These are phyloP conservation scores for Mortierella sp. DNA, from an alignment of 371 early-diverging fungal species.

Conservation along the genomic window DNA sequence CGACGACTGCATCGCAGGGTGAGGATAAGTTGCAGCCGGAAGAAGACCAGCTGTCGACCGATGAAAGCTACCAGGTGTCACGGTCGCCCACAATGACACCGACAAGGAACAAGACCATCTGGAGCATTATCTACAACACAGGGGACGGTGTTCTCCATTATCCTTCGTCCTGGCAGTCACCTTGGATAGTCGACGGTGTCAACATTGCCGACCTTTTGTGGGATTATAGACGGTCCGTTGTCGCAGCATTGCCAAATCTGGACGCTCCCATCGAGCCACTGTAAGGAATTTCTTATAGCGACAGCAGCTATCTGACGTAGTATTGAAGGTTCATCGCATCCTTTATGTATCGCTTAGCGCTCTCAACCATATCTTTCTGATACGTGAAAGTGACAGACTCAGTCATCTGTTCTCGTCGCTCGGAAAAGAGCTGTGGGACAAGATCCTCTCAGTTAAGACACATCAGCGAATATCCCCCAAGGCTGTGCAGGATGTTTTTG, in stretches of 20 bases:
- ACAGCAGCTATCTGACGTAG: not conserved
- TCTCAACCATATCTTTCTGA: constrained; percentile 9
- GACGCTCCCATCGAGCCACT: constrained; percentile 6
- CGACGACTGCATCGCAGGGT: too few species aligned
- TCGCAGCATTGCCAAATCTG: constrained; percentile 5
- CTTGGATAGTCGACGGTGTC: constrained; percentile 5
- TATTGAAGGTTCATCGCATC: not conserved
- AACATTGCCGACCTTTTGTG: constrained; percentile 10
- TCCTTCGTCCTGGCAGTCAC: constrained; percentile 7
- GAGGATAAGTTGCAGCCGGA: too few species aligned
- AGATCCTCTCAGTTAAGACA: not conserved
- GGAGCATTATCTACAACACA: constrained; percentile 1
- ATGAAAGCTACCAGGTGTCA: too few species aligned
- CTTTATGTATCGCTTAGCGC: not conserved
- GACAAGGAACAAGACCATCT: not conserved
- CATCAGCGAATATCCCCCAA: not conserved
- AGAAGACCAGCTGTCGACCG: too few species aligned
- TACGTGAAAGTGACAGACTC: constrained; percentile 6
- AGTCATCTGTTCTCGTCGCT: constrained; percentile 3
- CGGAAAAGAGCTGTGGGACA: not conserved
- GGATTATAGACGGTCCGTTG: constrained; percentile 12
- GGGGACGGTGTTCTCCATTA: constrained; percentile 7
- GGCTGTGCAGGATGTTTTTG: constrained; percentile 4
- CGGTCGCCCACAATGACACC: too few species aligned
- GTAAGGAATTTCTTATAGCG: not conserved